phyloP scores from a whole-genome alignment of 2,329 filamentous ascomycete species.

The Cladosporium oxysporum region DNA sequence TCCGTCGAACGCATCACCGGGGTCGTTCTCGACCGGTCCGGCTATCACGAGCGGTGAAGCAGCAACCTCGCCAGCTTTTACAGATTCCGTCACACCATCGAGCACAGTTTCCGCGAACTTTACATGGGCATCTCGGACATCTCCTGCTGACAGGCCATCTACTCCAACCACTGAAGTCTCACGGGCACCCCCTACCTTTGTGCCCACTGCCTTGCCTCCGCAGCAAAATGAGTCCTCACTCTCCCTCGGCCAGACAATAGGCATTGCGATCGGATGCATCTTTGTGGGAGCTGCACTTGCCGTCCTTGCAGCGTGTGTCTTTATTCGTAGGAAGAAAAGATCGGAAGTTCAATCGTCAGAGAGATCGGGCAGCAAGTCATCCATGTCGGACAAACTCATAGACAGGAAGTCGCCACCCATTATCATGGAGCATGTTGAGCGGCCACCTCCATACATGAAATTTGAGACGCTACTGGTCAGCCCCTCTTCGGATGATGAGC shows the following conservation, averaged over 20 bases:
- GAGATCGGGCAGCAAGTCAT: not conserved
- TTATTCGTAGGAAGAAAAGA: not conserved
- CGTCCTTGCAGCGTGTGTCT: not conserved
- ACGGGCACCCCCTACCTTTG: not conserved
- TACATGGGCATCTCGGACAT: not conserved
- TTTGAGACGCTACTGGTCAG: not conserved
- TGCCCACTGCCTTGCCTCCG: not conserved
- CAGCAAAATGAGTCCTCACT: not conserved
- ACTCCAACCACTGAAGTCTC: not conserved
- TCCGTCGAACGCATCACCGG: not conserved
- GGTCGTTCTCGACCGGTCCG: not conserved
- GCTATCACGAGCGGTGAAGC: not conserved
- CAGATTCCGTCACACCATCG: not conserved
- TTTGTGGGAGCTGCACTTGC: not conserved
- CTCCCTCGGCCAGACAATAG: not conserved
- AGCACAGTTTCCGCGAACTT: not conserved
- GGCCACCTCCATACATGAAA: not conserved
- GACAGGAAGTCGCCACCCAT: not conserved
- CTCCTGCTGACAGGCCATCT: not conserved
- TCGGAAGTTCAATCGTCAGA: not conserved
- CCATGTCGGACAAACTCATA: not conserved
- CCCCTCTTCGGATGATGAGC: not conserved
- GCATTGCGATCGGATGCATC: constrained; percentile 5
- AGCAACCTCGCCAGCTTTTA: not conserved
- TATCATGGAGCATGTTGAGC: not conserved